These are phyloP conservation scores for Acanthamoeba royreba DNA, from an alignment of 208 protist genomes.

Conservation along the genomic window DNA sequence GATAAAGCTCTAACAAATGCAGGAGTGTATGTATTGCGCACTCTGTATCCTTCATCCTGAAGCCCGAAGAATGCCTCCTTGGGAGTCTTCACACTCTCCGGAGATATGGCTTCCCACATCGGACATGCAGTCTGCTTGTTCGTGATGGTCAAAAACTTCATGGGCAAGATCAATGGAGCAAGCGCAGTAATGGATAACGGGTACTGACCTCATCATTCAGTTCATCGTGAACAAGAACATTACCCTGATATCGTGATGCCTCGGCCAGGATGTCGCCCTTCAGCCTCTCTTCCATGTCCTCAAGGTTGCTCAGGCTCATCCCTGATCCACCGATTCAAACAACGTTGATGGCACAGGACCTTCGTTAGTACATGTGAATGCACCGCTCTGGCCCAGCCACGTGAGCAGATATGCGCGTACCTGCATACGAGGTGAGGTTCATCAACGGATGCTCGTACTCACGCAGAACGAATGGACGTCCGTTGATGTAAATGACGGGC, in stretches of 20 bases:
- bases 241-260: conserved; percentile 26
- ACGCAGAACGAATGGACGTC: conserved; percentile 49
- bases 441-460: conserved; percentile 13
- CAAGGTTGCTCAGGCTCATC: not conserved
- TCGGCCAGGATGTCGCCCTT: conserved; percentile 43
- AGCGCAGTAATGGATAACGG: not conserved
- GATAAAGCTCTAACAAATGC: not conserved
- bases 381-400: too few species aligned
- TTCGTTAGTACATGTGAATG: too few species aligned
- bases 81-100: not conserved
- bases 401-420: not conserved
- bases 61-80: not conserved
- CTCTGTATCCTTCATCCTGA: conserved; percentile 9
- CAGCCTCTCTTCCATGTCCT: conserved; percentile 47
- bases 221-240: conserved; percentile 36
- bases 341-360: not conserved
- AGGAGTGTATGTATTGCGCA: not conserved
- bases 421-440: conserved; percentile 12
- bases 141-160: too few species aligned
- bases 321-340: not conserved
- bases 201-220: not conserved
- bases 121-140: not conserved
- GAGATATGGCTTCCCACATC: conserved; percentile 15
- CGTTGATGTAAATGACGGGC: conserved; percentile 65
- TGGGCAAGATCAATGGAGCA: not conserved